Evolutionary conservation across 75 land plant genomes (phyloP), one percentile per base, ranked within the genome.

Genomic region (Azolla pinnata): DNA sequence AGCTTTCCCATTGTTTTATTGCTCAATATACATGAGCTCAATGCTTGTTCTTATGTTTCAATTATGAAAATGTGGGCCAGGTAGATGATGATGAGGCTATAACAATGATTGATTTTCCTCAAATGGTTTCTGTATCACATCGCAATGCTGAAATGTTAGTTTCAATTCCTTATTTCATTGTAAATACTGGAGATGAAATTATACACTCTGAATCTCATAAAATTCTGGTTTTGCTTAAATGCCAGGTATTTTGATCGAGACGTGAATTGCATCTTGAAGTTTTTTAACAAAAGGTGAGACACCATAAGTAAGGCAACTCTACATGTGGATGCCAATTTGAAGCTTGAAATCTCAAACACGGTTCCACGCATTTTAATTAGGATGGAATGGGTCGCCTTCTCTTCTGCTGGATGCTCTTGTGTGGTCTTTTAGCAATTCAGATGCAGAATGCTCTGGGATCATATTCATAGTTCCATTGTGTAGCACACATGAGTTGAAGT

Each of bases 101-200:
- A 14, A 95, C 84, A 2, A 79, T 95, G 99, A 95, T 95, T 56
- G 97, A 95, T 74, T 95, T 95, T 49, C 99, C 99, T 38, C 99
- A 95, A 62, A 95, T 95, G 99, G 99, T 95, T 29, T 95, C 97
- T 20, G 85, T 90, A 44, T 83, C 88, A 20, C 99, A 95, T 78
- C 80, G 77, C 16, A 95, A 95, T 78, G 99, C 99, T 25, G 67
- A 95, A 66, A 85, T 86, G 99, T 93, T 73, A 51, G 86, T n/a
- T n/a, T n/a, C n/a, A n/a, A n/a, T n/a, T n/a, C n/a, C n/a, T n/a
- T n/a, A n/a, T n/a, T n/a, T n/a, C n/a, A n/a, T n/a, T n/a, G n/a
- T n/a, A n/a, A n/a, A n/a, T n/a, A n/a, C n/a, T n/a, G n/a, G n/a
- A n/a, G n/a, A n/a, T n/a, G n/a, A n/a, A n/a, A n/a, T n/a, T n/a